These are phyloP conservation scores for Candida nemodendra DNA, from an alignment of 805 yeast species.

Conservation along the genomic window DNA sequence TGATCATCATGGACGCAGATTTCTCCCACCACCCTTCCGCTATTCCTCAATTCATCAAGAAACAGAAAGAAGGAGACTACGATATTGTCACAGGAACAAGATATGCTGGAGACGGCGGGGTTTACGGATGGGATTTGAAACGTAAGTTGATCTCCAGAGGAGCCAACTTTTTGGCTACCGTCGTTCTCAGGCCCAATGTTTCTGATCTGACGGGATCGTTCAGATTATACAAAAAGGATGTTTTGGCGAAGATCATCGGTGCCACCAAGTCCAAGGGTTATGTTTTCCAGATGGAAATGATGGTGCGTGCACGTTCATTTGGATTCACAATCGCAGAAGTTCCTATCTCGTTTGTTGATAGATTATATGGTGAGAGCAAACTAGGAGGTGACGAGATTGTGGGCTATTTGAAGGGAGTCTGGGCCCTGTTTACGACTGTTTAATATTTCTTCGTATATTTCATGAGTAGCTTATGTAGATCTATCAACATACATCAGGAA, in stretches of 20 bases:
- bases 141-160: slow-evolving; percentile 76
- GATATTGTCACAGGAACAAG: slow-evolving; percentile 60
- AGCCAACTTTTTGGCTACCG: slow-evolving; percentile 74
- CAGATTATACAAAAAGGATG: slow-evolving; percentile 71
- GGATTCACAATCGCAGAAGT: slow-evolving; percentile 76
- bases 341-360: slow-evolving; percentile 75
- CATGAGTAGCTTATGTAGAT: background rate
- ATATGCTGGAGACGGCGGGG: slow-evolving; percentile 80
- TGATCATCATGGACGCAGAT: slow-evolving; percentile 82
- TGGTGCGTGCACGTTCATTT: slow-evolving; percentile 75
- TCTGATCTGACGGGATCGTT: slow-evolving; percentile 76
- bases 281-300: slow-evolving; percentile 87
- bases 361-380: slow-evolving; percentile 75
- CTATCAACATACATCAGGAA: background rate
- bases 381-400: slow-evolving; percentile 81
- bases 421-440: slow-evolving; percentile 64
- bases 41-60: slow-evolving; percentile 69
- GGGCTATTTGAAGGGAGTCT: slow-evolving; percentile 74
- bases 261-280: slow-evolving; percentile 75
- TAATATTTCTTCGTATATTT: slow-evolving; percentile 23
- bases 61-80: slow-evolving; percentile 50
- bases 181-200: slow-evolving; percentile 67
- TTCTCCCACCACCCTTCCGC: slow-evolving; percentile 81
- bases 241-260: slow-evolving; percentile 60
- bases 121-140: slow-evolving; percentile 81